phyloP scores from a whole-genome alignment of 345 rosid genomes.

The Alliaria petiolata region DNA sequence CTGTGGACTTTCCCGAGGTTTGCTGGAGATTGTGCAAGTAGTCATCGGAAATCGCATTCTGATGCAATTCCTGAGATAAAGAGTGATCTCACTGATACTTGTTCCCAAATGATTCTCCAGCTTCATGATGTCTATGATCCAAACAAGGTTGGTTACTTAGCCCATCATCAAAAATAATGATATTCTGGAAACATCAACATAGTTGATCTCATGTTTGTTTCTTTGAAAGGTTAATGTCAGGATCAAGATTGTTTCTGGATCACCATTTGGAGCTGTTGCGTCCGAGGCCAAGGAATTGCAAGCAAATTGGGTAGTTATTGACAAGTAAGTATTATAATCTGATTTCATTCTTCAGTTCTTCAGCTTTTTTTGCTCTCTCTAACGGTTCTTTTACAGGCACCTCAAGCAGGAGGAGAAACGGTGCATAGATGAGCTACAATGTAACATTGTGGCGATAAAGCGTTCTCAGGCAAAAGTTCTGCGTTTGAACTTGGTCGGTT shows the following conservation, averaged over 20 bases:
- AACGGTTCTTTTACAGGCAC: slow-evolving; percentile 48
- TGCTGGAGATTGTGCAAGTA: slow-evolving; percentile 90
- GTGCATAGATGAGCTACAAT: slow-evolving; percentile 90
- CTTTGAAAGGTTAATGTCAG: slow-evolving; percentile 69
- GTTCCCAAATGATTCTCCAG: slow-evolving; percentile 98
- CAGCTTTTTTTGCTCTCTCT: not conserved
- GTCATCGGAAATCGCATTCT: slow-evolving; percentile 56
- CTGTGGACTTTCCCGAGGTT: slow-evolving; percentile 92
- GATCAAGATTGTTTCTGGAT: slow-evolving; percentile 89
- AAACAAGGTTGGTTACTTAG: slow-evolving; percentile 49
- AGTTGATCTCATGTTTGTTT: not conserved
- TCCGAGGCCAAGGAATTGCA: slow-evolving; percentile 70
- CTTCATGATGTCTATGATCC: slow-evolving; percentile 97
- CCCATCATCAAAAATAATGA: not conserved
- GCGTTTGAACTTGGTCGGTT: slow-evolving; percentile 88
- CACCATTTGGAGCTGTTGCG: slow-evolving; percentile 83
- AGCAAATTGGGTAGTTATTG: slow-evolving; percentile 93
- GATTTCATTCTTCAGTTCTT: not conserved
- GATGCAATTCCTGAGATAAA: slow-evolving; percentile 72
- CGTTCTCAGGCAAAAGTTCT: slow-evolving; percentile 84
- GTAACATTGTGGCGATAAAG: slow-evolving; percentile 94
- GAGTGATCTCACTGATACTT: slow-evolving; percentile 76
- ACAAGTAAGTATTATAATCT: slow-evolving; percentile 54
- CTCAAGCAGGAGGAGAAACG: slow-evolving; percentile 78
- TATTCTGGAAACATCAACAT: not conserved